These are phyloP conservation scores for Piedraia hortae DNA, from an alignment of 2,329 filamentous ascomycete species.

Conservation along the genomic window DNA sequence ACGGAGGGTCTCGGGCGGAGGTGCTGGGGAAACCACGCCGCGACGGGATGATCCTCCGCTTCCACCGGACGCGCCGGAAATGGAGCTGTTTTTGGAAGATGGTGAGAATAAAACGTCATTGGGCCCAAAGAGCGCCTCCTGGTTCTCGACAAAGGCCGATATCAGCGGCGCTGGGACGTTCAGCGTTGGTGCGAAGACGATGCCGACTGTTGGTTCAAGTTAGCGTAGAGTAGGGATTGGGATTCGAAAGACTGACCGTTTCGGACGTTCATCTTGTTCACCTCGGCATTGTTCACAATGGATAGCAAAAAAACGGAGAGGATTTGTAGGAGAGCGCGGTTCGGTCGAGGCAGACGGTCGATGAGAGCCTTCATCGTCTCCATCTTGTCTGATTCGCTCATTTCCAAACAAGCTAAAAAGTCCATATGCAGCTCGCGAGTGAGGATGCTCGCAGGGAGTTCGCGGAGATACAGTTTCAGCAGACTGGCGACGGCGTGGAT, in stretches of 20 bases:
- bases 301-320: constrained; percentile 70
- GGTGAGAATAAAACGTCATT: too few species aligned
- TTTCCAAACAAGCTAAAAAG: constrained; percentile 44
- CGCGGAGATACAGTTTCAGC: constrained; percentile 77
- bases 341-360: constrained; percentile 50
- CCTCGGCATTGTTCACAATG: constrained; percentile 67
- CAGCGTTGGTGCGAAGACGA: constrained; percentile 88
- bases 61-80: too few species aligned
- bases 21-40: too few species aligned
- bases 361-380: constrained; percentile 49
- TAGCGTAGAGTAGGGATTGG: too few species aligned
- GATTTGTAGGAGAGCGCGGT: constrained; percentile 56
- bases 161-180: constrained; percentile 93
- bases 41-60: too few species aligned
- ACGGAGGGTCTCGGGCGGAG: too few species aligned
- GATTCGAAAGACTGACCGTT: constrained; percentile 25
- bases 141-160: constrained; percentile 78
- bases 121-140: constrained; percentile 59
- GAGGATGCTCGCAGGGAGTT: constrained; percentile 71
- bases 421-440: constrained; percentile 75
- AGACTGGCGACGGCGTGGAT: constrained; percentile 88
- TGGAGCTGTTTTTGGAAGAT: too few species aligned
- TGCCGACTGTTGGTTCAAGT: constrained; percentile 56
- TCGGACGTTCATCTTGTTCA: constrained; percentile 94
- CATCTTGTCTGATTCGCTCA: constrained; percentile 46